Evolutionary conservation across 257 asterid genomes (phyloP).

Genomic region (Solanum infundibuliforme): DNA sequence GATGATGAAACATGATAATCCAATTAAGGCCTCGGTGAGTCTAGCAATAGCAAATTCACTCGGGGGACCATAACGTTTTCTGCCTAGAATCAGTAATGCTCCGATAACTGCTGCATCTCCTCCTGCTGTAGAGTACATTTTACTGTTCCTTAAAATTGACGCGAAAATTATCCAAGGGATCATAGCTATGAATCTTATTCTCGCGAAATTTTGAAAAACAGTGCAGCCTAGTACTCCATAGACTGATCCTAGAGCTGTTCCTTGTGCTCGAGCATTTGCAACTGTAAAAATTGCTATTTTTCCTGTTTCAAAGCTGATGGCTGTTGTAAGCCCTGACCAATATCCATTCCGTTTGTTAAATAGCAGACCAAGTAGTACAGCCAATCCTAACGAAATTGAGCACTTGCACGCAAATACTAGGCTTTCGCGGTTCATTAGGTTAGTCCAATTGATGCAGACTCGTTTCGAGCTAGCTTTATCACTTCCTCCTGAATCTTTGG

Average conservation of each 20-base stretch:
- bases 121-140: neutral
- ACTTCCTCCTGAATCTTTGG: neutral
- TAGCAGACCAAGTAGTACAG: conserved; percentile 40
- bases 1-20: neutral
- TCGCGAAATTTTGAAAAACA: conserved; percentile 16
- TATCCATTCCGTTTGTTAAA: conserved; percentile 37
- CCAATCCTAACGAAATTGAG: conserved; percentile 46
- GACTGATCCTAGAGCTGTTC: conserved; percentile 61
- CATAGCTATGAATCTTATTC: neutral
- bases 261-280: conserved; percentile 62
- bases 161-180: neutral
- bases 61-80: neutral
- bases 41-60: neutral
- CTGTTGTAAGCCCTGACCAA: conserved; percentile 69
- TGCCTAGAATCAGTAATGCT: neutral
- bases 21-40: neutral
- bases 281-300: conserved; percentile 43
- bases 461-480: neutral
- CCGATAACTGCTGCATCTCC: neutral
- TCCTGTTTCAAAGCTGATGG: conserved; percentile 47
- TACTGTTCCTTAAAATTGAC: neutral
- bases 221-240: conserved; percentile 50
- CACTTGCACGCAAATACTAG: conserved; percentile 38
- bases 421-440: conserved; percentile 8
- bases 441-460: conserved; percentile 9